Percentiles rank a stretch among this genome's conserved stretches.
Conservation (phyloP, 768 basidiomycete genomes). For the Phylloporus sp. region DNA sequence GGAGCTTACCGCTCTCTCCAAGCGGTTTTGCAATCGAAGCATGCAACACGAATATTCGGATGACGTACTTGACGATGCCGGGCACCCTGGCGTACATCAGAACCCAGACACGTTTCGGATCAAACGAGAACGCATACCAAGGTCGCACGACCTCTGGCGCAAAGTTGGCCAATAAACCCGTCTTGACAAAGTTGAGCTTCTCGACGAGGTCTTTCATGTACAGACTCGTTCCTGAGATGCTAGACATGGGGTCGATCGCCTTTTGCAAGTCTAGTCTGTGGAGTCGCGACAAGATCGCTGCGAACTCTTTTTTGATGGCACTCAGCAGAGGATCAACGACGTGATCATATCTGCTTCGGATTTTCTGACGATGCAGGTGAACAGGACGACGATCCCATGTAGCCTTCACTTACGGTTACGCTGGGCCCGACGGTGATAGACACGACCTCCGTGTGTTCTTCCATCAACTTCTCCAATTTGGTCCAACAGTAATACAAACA, state of each 20-base stretch:
- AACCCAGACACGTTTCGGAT: not conserved
- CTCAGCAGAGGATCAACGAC: conserved; percentile 58
- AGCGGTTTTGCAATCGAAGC: conserved; percentile 90
- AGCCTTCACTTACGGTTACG: conserved; percentile 46
- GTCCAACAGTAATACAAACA: conserved; percentile 43
- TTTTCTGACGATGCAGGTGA: conserved; percentile 17
- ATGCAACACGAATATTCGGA: conserved; percentile 86
- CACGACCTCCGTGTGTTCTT: conserved; percentile 36
- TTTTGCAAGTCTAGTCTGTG: conserved; percentile 83
- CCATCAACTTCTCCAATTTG: conserved; percentile 21
- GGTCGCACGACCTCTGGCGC: conserved; percentile 65
- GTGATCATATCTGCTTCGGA: conserved; percentile 41
- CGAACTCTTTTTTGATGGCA: conserved; percentile 75
- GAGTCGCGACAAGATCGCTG: conserved; percentile 72
- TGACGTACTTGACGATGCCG: conserved; percentile 70
- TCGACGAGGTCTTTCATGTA: conserved; percentile 88
- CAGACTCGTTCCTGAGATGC: conserved; percentile 50
- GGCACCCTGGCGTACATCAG: conserved; percentile 41
- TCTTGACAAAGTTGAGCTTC: conserved; percentile 71
- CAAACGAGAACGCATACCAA: conserved; percentile 49
- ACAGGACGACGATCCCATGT: not conserved
- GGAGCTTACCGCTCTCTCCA: conserved; percentile 89
- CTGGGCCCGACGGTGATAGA: conserved; percentile 49
- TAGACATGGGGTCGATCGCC: conserved; percentile 58
- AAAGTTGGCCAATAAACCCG: conserved; percentile 71